These are phyloP conservation scores for Kwoniella sp. DNA, from an alignment of 768 basidiomycete species.

Conservation along the genomic window DNA sequence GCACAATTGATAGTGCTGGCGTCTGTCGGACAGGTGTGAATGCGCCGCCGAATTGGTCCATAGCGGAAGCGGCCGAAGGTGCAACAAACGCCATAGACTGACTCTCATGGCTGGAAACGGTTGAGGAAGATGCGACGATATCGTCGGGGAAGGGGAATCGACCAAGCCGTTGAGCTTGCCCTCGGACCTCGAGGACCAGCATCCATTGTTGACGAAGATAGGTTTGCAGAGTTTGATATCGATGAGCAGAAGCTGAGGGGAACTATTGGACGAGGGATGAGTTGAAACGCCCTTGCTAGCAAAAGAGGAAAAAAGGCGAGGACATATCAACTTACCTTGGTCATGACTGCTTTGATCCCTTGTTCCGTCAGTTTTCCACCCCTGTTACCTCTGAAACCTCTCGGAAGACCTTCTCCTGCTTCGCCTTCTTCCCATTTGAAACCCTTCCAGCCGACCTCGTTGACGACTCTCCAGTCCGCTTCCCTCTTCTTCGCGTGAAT, in stretches of 20 bases:
- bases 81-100: conserved; percentile 1
- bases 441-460: conserved; percentile 51
- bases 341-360: conserved; percentile 56
- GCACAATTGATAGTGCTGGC: conserved; percentile 28
- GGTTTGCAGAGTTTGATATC: conserved; percentile 74
- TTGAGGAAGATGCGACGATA: conserved; percentile 15
- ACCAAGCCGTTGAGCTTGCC: conserved; percentile 43
- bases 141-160: conserved; percentile 39
- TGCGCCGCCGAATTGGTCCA: conserved; percentile 24
- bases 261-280: conserved; percentile 63
- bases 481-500: conserved; percentile 25
- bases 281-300: not conserved
- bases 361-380: conserved; percentile 52
- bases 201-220: conserved; percentile 82
- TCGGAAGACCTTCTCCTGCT: conserved; percentile 45
- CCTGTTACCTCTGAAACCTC: conserved; percentile 39
- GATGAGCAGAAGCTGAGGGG: conserved; percentile 81
- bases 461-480: conserved; percentile 29
- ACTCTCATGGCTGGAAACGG: conserved; percentile 23
- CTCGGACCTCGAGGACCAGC: conserved; percentile 60
- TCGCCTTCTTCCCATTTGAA: conserved; percentile 53
- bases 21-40: conserved; percentile 12
- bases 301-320: no score
- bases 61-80: conserved; percentile 14
- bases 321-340: conserved; percentile 59